Base-by-base conservation (phyloP, 176 grass and related monocot species). In the Oryza longistaminata region DNA sequence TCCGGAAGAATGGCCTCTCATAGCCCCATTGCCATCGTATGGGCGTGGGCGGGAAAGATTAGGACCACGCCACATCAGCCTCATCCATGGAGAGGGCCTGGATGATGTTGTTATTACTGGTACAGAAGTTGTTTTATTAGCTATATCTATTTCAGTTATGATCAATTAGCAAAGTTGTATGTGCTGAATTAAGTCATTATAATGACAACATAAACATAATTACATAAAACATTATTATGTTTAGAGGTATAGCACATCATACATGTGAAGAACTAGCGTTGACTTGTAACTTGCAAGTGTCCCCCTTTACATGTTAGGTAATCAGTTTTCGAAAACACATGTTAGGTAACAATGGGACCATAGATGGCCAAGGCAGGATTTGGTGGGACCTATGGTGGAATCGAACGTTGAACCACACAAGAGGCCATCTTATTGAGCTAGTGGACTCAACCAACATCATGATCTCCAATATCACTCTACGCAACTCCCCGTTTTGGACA, bases 341-440 rank as follows among this genome's bases (percentile, higher is more conserved):
- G 69, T 78, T 79, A 97, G 96, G 96, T 70, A 81, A 82, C 35
- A 98, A 95, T 78, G 96, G 96, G 73, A 95, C 87, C 75, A 89
- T 98, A 83, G 93, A 98, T 87, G 93, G 96, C 50, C 91, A 98
- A 50, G 96, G 96, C 33, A 82, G 88, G 45, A 93, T 98, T 85
- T 98, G 96, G 93, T 98, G 96, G 96, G 87, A 95, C 31, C 86
- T 90, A n/a, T 98, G 96, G 96, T 90, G 93, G 91, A 90, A 98
- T 55, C 85, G 85, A 75, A 95, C 96, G 53, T 77, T 98, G 50
- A 90, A 93, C 48, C 85, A 95, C 87, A 98, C 96, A 76, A 92
- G 96, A 72, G 88, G 92, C 6, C 93, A 98, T 76, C 93, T 98
- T 17, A 76, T 98, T 39, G 96, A 98, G 85, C 82, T 98, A 1